phyloP scores from a whole-genome alignment of 768 basidiomycete genomes.

The Kwoniella botswanensis region DNA sequence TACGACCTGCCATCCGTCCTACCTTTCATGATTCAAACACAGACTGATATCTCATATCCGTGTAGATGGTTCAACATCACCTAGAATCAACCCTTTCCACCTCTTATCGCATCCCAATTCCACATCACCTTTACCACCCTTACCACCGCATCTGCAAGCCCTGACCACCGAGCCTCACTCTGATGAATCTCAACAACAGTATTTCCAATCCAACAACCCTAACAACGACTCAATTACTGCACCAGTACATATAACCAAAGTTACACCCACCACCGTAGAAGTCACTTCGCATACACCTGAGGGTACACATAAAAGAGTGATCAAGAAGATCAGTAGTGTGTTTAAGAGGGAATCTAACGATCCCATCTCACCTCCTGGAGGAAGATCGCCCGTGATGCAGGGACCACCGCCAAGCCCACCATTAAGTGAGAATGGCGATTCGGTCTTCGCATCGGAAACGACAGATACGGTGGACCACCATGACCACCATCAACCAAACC shows the following conservation, averaged over 20 bases:
- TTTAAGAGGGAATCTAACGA: conserved; percentile 30
- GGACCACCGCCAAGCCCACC: conserved; percentile 55
- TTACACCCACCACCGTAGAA: conserved; percentile 45
- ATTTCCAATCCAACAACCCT: conserved; percentile 2
- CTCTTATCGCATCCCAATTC: conserved; percentile 44
- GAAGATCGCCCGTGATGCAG: conserved; percentile 30
- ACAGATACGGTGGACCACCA: conserved; percentile 18
- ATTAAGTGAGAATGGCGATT: conserved; percentile 42
- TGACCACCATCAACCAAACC: background rate
- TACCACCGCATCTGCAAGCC: conserved; percentile 41
- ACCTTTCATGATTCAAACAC: background rate
- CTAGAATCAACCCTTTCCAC: conserved; percentile 56
- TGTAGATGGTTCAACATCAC: conserved; percentile 24
- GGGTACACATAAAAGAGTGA: conserved; percentile 16
- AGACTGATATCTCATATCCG: background rate
- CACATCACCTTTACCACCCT: conserved; percentile 32
- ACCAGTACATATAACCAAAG: conserved; percentile 52
- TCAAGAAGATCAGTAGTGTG: conserved; percentile 40
- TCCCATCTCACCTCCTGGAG: background rate
- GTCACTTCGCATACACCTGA: conserved; percentile 17
- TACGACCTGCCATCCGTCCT: background rate
- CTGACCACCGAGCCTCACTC: conserved; percentile 18
- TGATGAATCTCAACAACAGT: conserved; percentile 23
- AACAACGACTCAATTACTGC: conserved; percentile 8
- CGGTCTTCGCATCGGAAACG: conserved; percentile 17